Conservation (phyloP, 495 filamentous ascomycete genomes). For the Hyaloscypha bicolor region DNA sequence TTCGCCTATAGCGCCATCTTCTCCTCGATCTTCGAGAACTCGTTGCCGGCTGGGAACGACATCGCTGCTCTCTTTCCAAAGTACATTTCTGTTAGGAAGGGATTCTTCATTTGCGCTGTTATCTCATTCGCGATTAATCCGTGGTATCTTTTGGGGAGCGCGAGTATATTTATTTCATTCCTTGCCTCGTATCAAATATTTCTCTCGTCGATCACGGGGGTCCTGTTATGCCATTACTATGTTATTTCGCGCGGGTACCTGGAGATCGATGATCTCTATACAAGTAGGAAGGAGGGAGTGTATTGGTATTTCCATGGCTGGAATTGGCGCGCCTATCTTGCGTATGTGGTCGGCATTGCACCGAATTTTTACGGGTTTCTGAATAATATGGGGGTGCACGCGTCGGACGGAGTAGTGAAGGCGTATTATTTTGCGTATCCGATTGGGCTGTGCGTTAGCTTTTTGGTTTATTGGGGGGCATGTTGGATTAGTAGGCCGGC, state of each 20-base stretch:
- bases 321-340: constrained; percentile 47
- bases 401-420: constrained; percentile 34
- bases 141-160: constrained; percentile 53
- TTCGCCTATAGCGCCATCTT: constrained; percentile 37
- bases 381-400: constrained; percentile 41
- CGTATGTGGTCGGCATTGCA: constrained; percentile 37
- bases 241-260: constrained; percentile 41
- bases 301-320: constrained; percentile 46
- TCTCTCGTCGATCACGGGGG: constrained; percentile 42
- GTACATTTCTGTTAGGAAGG: constrained; percentile 53
- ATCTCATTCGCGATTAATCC: constrained; percentile 50
- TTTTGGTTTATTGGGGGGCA: constrained; percentile 34
- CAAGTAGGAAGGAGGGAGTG: constrained; percentile 33
- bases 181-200: constrained; percentile 54
- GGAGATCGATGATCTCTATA: constrained; percentile 45
- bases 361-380: constrained; percentile 43
- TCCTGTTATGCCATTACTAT: constrained; percentile 39
- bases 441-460: constrained; percentile 36
- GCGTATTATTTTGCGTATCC: constrained; percentile 43
- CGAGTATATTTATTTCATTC: constrained; percentile 52
- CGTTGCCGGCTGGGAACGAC: constrained; percentile 43
- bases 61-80: constrained; percentile 48
- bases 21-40: constrained; percentile 37
- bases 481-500: constrained; percentile 24
- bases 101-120: constrained; percentile 47